These are phyloP conservation scores for Apostasia ramifera DNA, from an alignment of 106 monocot genomes.

Conservation along the genomic window DNA sequence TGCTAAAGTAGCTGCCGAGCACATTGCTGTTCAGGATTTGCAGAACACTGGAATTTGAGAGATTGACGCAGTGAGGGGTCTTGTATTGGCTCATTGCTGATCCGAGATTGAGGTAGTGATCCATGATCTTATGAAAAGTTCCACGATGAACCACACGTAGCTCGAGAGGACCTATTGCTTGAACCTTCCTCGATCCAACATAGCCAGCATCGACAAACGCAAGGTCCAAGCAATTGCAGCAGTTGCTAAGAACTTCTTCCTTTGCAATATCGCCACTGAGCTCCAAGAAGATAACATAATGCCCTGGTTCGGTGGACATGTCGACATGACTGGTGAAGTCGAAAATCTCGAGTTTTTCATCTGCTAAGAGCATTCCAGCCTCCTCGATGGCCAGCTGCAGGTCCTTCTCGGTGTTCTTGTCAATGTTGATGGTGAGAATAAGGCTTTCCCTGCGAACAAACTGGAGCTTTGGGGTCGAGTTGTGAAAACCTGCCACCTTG, in stretches of 20 bases:
- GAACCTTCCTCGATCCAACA: constrained; percentile 43
- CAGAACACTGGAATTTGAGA: constrained; percentile 36
- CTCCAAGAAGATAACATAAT: constrained; percentile 90
- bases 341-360: constrained; percentile 69
- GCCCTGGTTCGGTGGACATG: constrained; percentile 49
- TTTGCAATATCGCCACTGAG: constrained; percentile 35
- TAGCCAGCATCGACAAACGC: constrained; percentile 73
- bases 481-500: constrained; percentile 60
- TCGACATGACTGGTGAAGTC: constrained; percentile 81
- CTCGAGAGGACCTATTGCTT: constrained; percentile 61
- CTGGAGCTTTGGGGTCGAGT: constrained; percentile 65
- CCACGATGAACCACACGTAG: constrained; percentile 51
- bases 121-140: constrained; percentile 73
- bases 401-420: constrained; percentile 95
- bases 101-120: constrained; percentile 53
- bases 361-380: constrained; percentile 45
- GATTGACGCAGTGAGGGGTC: constrained; percentile 49
- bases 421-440: constrained; percentile 74
- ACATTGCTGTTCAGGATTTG: constrained; percentile 56
- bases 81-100: constrained; percentile 78
- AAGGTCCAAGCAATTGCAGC: constrained; percentile 63
- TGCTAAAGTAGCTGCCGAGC: constrained; percentile 43
- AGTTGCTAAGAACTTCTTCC: constrained; percentile 44
- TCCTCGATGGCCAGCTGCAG: constrained; percentile 61
- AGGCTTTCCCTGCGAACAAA: constrained; percentile 65